Base-by-base conservation (phyloP, 768 basidiomycete species). In the Pleurotus tuber-regium region DNA sequence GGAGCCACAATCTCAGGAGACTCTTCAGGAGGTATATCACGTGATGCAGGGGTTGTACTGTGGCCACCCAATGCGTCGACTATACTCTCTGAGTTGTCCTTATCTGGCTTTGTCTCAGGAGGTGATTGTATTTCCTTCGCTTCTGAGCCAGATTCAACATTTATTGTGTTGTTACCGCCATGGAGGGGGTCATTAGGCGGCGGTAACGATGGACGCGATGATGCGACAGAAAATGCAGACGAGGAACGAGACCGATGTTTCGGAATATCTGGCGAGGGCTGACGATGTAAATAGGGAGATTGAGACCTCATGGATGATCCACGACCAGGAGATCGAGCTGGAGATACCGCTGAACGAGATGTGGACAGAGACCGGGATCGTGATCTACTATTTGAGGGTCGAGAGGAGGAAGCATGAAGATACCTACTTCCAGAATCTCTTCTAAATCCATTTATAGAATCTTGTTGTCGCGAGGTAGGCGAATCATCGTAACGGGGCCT, bases 221-320 rank as follows among this genome's bases (percentile, higher is more conserved):
- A 84, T n/a, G 76, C 77, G 57, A 77, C 77, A 38, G 80, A 81
- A 11, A 82, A 83, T 42, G 77, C 77, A 54, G 82, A 83, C 30
- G 68, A 66, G 9, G 59, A 53, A 8, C 50, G 56, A 36, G 54
- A 58, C 40, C 59, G 63, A 44, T 47, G 56, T 57, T 53, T 60
- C 33, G 56, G 57, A 11, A 29, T 52, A n/a, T 30, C 55, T 21
- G 44, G 41, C 10, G 44, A 50, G 14, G 53, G 55, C 24, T 51
- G 64, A 40, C 56, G 42, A 47, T 60, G 24, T 52, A 48, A 58
- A 43, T 54, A 59, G 52, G 60, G 57, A 42, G 66, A 59, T 16
- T 61, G 58, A 30, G 60, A 52, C 46, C 57, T 65, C 29, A 71
- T 61, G 46, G 59, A 64, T 26, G 63, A 54, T n/a, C 64, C 62